Base-by-base conservation (phyloP, 148 eudicot genomes). In the Chenopodium formosanum region DNA sequence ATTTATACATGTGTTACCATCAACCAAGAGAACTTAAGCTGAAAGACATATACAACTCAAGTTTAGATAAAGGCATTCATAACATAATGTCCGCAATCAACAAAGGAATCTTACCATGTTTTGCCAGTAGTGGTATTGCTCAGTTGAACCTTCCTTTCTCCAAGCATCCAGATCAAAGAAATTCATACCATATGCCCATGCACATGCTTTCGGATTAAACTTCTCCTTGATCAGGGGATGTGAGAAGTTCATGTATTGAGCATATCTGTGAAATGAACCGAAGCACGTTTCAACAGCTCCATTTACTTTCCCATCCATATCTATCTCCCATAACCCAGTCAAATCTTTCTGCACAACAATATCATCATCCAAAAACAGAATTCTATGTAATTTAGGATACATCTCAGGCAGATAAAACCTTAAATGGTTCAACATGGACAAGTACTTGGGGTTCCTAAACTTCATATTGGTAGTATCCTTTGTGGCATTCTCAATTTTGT, bases 151-250 rank as follows among this genome's bases (percentile, higher is more conserved):
- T 89, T 95, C 98, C 81, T 82, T 95, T 82, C 98, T 95, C 98
- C 98, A 95, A 46, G 98, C 97, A 89, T 93, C 97, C 83, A 93
- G 84, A 87, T 91, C 97, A 78, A 95, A 93, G 85, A 95, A 95
- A 83, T 95, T 95, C 98, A 95, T 95, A 83, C 98, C 98, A 85
- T 95, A 95, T 78, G 98, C 98, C 98, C 98, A 95, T 10, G 94
- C 98, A 83, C 98, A 95, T 8, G 98, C 97, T 84, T 95, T 95
- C 11, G 98, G 97, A 80, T 90, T 92, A 78, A 93, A 95, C 86
- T 89, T 95, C 72, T 89, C 90, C 82, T 90, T 95, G 83, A 95
- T 95, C 79, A 95, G 83, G 44, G 98, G 98, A 81, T 94, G 98
- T 3, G 98, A 94, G 82, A 94, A 94, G 80, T 94, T 94, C 98